Evolutionary conservation across 1,139 yeast species (phyloP).

Genomic region (Hanseniaspora uvarum): DNA sequence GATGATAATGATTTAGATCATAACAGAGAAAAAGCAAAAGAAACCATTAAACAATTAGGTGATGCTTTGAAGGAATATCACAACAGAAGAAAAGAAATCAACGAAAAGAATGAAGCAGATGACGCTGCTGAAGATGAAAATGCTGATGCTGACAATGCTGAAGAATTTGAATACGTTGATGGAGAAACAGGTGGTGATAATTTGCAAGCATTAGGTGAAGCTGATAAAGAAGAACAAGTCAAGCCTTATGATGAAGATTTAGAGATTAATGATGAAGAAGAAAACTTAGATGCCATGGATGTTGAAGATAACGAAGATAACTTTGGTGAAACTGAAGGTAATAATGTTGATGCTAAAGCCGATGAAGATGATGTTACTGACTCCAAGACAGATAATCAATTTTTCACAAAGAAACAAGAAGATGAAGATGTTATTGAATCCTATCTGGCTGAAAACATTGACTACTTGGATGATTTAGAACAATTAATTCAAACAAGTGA

Average conservation of each 20-base stretch:
- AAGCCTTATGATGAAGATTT: slow-evolving; percentile 60
- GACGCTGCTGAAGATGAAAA: slow-evolving; percentile 39
- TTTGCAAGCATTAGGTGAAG: slow-evolving; percentile 89
- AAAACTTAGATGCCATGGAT: slow-evolving; percentile 29
- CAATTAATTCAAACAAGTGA: slow-evolving; percentile 31
- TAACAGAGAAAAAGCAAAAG: slow-evolving; percentile 64
- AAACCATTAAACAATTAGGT: slow-evolving; percentile 77
- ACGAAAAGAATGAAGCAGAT: slow-evolving; percentile 40
- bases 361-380: slow-evolving; percentile 32
- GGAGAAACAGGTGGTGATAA: slow-evolving; percentile 67
- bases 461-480: slow-evolving; percentile 33
- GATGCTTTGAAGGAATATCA: slow-evolving; percentile 86
- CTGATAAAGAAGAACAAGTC: slow-evolving; percentile 69
- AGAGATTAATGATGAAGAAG: slow-evolving; percentile 70
- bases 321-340: slow-evolving; percentile 25
- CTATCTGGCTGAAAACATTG: slow-evolving; percentile 31
- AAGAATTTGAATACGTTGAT: slow-evolving; percentile 84
- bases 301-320: slow-evolving; percentile 40
- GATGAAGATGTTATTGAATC: slow-evolving; percentile 30
- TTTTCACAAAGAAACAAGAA: slow-evolving; percentile 40
- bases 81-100: slow-evolving; percentile 78
- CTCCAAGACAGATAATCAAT: slow-evolving; percentile 37
- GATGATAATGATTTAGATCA: slow-evolving; percentile 33
- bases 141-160: slow-evolving; percentile 57
- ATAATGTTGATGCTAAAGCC: slow-evolving; percentile 23